These are phyloP conservation scores for Calocera cornea DNA, from an alignment of 768 basidiomycete species.

Conservation along the genomic window DNA sequence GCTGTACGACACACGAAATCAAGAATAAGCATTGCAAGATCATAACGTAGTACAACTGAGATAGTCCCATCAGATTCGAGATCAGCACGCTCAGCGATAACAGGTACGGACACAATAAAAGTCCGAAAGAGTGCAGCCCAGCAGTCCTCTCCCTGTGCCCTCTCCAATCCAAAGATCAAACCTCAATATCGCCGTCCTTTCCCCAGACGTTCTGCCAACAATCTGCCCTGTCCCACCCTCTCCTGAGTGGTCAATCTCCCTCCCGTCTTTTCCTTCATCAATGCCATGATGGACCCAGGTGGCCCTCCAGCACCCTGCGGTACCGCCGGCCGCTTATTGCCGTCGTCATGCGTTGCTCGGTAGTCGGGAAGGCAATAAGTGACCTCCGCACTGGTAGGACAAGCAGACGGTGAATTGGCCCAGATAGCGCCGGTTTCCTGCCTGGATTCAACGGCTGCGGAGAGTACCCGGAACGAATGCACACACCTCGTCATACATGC, in stretches of 20 bases:
- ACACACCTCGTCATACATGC: not conserved
- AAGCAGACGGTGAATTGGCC: not conserved
- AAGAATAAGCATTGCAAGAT: too few species aligned
- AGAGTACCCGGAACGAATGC: not conserved
- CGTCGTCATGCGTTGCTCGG: not conserved
- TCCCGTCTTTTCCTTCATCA: not conserved
- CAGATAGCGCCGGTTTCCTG: not conserved
- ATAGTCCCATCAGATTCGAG: too few species aligned
- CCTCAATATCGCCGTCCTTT: not conserved
- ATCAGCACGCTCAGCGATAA: too few species aligned
- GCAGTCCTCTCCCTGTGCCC: not conserved
- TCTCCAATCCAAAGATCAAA: not conserved
- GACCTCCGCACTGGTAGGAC: not conserved
- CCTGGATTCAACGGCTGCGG: not conserved
- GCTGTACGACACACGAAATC: too few species aligned
- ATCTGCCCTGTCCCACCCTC: not conserved
- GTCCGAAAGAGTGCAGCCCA: too few species aligned
- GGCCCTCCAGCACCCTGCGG: not conserved
- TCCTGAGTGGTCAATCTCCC: not conserved
- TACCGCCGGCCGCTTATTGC: not conserved
- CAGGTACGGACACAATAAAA: too few species aligned
- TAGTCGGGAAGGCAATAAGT: not conserved
- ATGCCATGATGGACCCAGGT: not conserved
- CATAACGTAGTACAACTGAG: too few species aligned
- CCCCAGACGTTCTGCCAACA: not conserved